Conservation (phyloP, 2,329 filamentous ascomycete species). For the Cyphellophora attinorum region DNA sequence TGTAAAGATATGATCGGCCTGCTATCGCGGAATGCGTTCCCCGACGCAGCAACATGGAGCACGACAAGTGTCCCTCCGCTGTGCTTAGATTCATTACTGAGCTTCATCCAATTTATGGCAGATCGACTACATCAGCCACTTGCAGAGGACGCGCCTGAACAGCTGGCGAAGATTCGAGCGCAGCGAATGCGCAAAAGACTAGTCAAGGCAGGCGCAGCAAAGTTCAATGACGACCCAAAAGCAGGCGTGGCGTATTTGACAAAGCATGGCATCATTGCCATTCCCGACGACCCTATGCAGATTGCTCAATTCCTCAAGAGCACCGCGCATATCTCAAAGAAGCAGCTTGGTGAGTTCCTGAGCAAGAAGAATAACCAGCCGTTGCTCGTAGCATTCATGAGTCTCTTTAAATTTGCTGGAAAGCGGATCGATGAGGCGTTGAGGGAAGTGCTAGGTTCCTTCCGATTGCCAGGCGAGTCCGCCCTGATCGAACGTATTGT, state of each 20-base stretch:
- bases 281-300: slow-evolving; percentile 61
- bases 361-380: slow-evolving; percentile 82
- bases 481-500: slow-evolving; percentile 88
- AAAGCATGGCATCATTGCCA: slow-evolving; percentile 73
- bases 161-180: slow-evolving; percentile 54
- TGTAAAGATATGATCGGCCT: slow-evolving; percentile 94
- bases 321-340: slow-evolving; percentile 82
- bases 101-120: slow-evolving; percentile 84
- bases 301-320: slow-evolving; percentile 82
- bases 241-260: slow-evolving; percentile 77
- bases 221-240: slow-evolving; percentile 94
- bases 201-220: slow-evolving; percentile 76
- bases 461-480: slow-evolving; percentile 88
- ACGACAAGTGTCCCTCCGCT: slow-evolving; percentile 95
- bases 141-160: slow-evolving; percentile 54
- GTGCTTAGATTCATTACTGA: slow-evolving; percentile 82
- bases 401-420: slow-evolving; percentile 75
- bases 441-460: slow-evolving; percentile 76
- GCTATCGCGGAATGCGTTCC: slow-evolving; percentile 85
- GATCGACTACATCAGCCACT: slow-evolving; percentile 65
- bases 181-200: slow-evolving; percentile 74
- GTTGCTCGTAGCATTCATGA: slow-evolving; percentile 76
- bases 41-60: slow-evolving; percentile 96
- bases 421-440: slow-evolving; percentile 87
- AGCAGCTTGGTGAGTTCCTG: slow-evolving; percentile 80